Evolutionary conservation across 148 eudicot species (phyloP).

Genomic region (Arctostaphylos glauca): DNA sequence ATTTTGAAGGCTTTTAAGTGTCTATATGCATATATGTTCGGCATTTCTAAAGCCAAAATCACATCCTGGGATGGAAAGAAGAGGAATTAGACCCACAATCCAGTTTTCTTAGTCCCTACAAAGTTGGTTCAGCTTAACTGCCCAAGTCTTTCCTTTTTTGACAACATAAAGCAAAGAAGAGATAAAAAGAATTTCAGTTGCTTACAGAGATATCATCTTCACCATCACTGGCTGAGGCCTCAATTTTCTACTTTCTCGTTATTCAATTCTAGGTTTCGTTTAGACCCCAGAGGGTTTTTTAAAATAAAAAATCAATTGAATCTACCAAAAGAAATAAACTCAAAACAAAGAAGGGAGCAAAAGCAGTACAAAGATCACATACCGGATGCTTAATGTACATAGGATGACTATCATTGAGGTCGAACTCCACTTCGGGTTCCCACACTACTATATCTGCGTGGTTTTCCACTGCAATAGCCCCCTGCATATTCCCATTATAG

Average conservation of each 20-base stretch:
- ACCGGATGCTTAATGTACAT: slow-evolving; percentile 76
- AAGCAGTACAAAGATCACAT: slow-evolving; percentile 19
- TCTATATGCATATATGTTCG: not conserved
- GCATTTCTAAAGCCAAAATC: not conserved
- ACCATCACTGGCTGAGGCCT: not conserved
- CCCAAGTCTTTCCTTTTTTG: not conserved
- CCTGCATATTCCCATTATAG: slow-evolving; percentile 43
- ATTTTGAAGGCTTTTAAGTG: not conserved
- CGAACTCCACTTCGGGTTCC: slow-evolving; percentile 81
- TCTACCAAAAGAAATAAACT: not conserved
- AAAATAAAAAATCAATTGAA: not conserved
- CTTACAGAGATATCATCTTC: too few species aligned
- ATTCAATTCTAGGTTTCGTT: not conserved
- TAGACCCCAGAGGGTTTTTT: not conserved
- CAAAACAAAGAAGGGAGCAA: not conserved
- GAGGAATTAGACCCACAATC: not conserved
- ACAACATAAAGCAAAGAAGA: not conserved
- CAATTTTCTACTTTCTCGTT: not conserved
- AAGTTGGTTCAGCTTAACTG: not conserved
- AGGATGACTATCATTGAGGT: slow-evolving; percentile 57
- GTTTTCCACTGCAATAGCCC: slow-evolving; percentile 69
- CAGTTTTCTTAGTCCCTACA: not conserved
- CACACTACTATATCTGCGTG: slow-evolving; percentile 94
- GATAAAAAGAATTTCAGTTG: not conserved
- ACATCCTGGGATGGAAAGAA: not conserved